phyloP scores from a whole-genome alignment of 441 rosid genomes.

The Biscutella auriculata region DNA sequence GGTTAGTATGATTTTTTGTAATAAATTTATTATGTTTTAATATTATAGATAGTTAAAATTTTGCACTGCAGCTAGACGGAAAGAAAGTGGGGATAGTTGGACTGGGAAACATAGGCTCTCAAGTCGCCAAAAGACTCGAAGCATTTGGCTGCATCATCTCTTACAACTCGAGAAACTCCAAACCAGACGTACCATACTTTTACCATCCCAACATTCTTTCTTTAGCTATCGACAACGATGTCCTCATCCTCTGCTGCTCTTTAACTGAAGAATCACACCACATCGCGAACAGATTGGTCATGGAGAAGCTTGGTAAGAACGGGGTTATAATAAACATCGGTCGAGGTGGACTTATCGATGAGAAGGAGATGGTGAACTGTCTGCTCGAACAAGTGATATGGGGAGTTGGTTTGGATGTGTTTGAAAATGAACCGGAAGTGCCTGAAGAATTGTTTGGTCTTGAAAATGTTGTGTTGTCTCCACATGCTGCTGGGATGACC shows the following conservation, averaged over 20 bases:
- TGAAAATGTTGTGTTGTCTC: conserved; percentile 26
- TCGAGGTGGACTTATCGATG: conserved; percentile 46
- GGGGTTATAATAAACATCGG: conserved; percentile 47
- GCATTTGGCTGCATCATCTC: conserved; percentile 39
- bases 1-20: too few relatives aligned
- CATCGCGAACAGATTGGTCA: conserved; percentile 29
- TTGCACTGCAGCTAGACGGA: conserved; percentile 28
- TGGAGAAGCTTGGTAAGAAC: conserved; percentile 39
- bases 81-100: conserved; percentile 46
- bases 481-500: conserved; percentile 24
- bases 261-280: conserved; percentile 8
- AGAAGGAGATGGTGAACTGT: conserved; percentile 35
- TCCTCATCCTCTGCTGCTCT: conserved; percentile 28
- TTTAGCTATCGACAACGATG: conserved; percentile 33
- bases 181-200: conserved; percentile 23
- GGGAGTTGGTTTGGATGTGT: conserved; percentile 30
- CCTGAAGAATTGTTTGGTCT: conserved; percentile 19
- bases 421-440: conserved; percentile 19
- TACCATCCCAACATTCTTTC: conserved; percentile 26
- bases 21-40: too few relatives aligned
- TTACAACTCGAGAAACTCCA: conserved; percentile 32
- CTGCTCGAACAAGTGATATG: conserved; percentile 16
- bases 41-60: too few relatives aligned
- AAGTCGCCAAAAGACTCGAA: conserved; percentile 44
- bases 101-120: conserved; percentile 32